Conservation (phyloP, 2,329 filamentous ascomycete species). For the Anthostomella pinea region DNA sequence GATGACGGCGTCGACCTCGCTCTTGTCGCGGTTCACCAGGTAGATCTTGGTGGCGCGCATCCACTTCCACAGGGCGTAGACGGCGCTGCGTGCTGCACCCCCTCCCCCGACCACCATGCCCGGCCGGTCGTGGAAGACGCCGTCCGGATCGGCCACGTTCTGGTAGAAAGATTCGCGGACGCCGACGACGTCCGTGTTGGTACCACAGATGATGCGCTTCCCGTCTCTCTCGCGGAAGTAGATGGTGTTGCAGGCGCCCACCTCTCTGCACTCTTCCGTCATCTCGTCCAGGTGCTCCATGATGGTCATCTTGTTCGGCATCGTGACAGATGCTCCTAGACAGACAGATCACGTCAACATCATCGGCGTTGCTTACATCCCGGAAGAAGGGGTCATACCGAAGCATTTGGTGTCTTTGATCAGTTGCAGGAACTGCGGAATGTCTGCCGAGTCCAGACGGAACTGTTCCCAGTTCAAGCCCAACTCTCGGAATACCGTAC, state of each 20-base stretch:
- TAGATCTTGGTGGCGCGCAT: conserved; percentile 68
- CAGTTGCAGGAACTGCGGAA: conserved; percentile 48
- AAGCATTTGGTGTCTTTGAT: conserved; percentile 59
- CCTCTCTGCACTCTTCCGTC: conserved; percentile 67
- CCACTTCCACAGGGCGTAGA: conserved; percentile 71
- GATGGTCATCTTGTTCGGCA: conserved; percentile 81
- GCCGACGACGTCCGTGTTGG: conserved; percentile 79
- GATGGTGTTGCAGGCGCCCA: conserved; percentile 79
- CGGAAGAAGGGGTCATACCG: conserved; percentile 45
- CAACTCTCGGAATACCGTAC: conserved; percentile 50
- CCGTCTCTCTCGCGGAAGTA: conserved; percentile 56
- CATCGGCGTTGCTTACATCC: too few relatives aligned
- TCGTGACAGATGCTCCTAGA: conserved; percentile 61
- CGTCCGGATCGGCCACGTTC: conserved; percentile 46
- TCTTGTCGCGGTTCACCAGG: conserved; percentile 69
- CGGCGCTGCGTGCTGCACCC: conserved; percentile 72
- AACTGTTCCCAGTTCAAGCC: conserved; percentile 50
- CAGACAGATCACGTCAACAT: too few relatives aligned
- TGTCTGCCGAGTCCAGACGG: conserved; percentile 51
- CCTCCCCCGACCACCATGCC: conserved; percentile 75
- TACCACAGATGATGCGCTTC: conserved; percentile 59
- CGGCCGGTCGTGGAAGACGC: conserved; percentile 55
- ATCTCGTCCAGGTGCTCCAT: conserved; percentile 70
- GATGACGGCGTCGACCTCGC: conserved; percentile 66
- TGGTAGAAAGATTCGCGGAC: conserved; percentile 69